Conservation (phyloP, 2,329 filamentous ascomycete genomes). For the Septoria petroselini region DNA sequence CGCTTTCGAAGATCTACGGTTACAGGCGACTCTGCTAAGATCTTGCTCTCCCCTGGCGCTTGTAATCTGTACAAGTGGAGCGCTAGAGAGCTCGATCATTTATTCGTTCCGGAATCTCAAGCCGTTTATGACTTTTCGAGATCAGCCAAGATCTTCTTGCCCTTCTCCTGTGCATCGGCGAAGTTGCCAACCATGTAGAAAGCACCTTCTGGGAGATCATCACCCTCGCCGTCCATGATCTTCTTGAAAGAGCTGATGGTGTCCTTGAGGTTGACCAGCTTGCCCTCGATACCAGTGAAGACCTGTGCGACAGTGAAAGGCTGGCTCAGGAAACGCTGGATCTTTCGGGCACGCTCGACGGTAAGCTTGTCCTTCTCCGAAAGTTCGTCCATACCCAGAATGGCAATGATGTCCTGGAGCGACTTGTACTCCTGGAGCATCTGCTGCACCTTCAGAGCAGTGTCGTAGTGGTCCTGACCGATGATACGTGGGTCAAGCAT, state of each 20-base stretch:
- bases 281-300: constrained; percentile 93
- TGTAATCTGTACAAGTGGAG: constrained; percentile 30
- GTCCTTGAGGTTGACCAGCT: constrained; percentile 97
- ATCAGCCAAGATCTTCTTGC: constrained; percentile 99
- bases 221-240: constrained; percentile 91
- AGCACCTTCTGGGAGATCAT: constrained; percentile 88
- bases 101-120: constrained; percentile 16
- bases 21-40: constrained; percentile 26
- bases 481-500: constrained; percentile 99
- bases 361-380: constrained; percentile 99
- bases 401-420: constrained; percentile 97
- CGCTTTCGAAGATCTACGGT: constrained; percentile 31
- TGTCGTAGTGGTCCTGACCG: constrained; percentile 95
- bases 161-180: constrained; percentile 88
- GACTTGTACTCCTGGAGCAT: constrained; percentile 99
- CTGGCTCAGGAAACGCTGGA: constrained; percentile 99
- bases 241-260: constrained; percentile 97
- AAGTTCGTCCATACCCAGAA: constrained; percentile 99
- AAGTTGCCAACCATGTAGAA: constrained; percentile 99
- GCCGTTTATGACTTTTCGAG: constrained; percentile 56
- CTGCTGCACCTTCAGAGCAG: constrained; percentile 92
- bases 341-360: constrained; percentile 99
- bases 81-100: constrained; percentile 26
- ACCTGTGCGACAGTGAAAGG: constrained; percentile 89
- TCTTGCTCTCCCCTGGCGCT: constrained; percentile 28